Evolutionary conservation across 2,329 filamentous ascomycete genomes (phyloP), one percentile per base, ranked within the genome.

Genomic region (Leptographium radiaticola): DNA sequence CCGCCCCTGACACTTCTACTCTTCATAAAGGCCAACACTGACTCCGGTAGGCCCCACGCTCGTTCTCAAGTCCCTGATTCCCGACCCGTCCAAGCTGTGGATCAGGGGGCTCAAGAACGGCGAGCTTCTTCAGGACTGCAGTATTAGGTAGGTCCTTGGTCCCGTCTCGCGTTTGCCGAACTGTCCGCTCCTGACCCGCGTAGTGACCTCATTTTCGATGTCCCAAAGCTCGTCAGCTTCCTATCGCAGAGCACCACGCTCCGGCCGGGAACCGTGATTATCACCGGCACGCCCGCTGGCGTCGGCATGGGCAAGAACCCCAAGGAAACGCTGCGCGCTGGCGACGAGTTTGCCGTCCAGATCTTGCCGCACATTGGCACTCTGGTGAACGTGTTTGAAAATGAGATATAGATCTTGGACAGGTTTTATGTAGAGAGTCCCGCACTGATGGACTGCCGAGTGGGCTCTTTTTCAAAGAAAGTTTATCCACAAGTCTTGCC

Each of bases 121-220:
- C 6, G 39, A n/a, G 13, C 51, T 57, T 15, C 20, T 58, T 20
- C 57, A 58, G 34, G 49, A 55, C 31, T 51, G 57, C 44, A 49
- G 53, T 3, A 31, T 57, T 15, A 52, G 54, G 54, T 56, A 34
- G 15, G 51, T 50, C 31, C 33, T 33, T 2, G 11, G 38, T 13
- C 2, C 11, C 15, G 15, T 44, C 16, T 18, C 10, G 12, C 7
- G 33, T 6, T 18, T 6, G 4, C 36, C 16, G 2, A 10, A 18
- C 30, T 50, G 6, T 15, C 40, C 18, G 31, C 33, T 8, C 18
- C 13, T 16, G 5, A 25, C 25, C 25, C 25, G 25, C 5, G 25
- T 25, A 78, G 74, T 34, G 75, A 80, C 40, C 65, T 80, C 30
- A 78, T 80, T 54, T 80, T 79, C 61, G 70, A 64, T 25, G 70